Percentiles rank a stretch among this genome's conserved stretches.
These are phyloP conservation scores for Pythium aristosporum DNA, from an alignment of 352 stramenopile species.

Conservation along the genomic window DNA sequence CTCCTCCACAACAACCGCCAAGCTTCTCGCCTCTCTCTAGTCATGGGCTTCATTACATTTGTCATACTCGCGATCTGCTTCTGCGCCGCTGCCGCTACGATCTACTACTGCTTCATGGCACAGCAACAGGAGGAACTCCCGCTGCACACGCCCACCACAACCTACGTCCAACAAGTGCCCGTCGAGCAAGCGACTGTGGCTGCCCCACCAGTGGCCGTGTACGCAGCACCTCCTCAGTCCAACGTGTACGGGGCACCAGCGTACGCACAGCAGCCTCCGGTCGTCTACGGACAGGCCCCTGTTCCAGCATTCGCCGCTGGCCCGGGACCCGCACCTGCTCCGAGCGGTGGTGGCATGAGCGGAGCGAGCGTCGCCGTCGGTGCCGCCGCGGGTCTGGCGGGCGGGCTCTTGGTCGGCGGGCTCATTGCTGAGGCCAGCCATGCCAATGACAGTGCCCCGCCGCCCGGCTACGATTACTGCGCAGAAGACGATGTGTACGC, in stretches of 20 bases:
- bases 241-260: not conserved
- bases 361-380: constrained; percentile 2
- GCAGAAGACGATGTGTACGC: too few relatives aligned
- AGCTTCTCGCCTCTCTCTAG: not conserved
- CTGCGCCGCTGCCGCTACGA: not conserved
- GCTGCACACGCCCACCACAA: not conserved
- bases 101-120: constrained; percentile 8
- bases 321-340: not conserved
- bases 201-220: not conserved
- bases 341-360: not conserved
- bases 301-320: not conserved
- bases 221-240: not conserved
- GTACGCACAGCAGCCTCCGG: not conserved
- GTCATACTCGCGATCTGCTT: constrained; percentile 1
- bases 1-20: too few relatives aligned
- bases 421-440: constrained; percentile 11
- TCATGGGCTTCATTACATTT: not conserved
- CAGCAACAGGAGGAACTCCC: not conserved
- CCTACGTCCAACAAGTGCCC: constrained; percentile 5
- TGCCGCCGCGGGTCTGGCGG: constrained; percentile 6
- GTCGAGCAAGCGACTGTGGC: not conserved
- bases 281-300: not conserved
- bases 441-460: not conserved
- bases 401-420: constrained; percentile 10
- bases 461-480: too few relatives aligned